Conservation (phyloP, 23 red algal species). For the Gracilaria caudata region DNA sequence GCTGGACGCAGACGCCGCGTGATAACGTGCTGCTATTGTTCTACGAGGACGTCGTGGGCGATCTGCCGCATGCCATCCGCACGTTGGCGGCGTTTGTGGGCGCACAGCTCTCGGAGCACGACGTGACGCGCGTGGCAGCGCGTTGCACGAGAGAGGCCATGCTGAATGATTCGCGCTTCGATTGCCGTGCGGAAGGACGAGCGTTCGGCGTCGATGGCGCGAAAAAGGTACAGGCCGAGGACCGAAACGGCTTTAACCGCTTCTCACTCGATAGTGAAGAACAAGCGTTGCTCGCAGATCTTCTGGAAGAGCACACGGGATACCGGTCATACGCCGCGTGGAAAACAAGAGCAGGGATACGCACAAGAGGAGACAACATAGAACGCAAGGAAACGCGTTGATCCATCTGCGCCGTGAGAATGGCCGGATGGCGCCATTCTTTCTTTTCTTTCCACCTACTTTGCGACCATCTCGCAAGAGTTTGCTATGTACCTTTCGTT, state of each 20-base stretch:
- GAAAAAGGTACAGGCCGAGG: background rate
- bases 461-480: too few species aligned
- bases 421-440: too few species aligned
- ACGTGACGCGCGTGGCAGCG: background rate
- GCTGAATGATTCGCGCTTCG: background rate
- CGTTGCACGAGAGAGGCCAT: slow-evolving; percentile 11
- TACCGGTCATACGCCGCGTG: too few species aligned
- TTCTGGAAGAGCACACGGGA: slow-evolving; percentile 1
- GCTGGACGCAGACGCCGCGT: slow-evolving; percentile 1
- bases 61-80: slow-evolving; percentile 4
- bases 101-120: background rate
- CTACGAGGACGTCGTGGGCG: slow-evolving; percentile 41
- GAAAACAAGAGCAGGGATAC: too few species aligned
- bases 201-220: background rate
- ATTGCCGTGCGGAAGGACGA: background rate
- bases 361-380: too few species aligned
- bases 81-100: background rate
- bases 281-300: slow-evolving; percentile 1
- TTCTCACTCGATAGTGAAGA: background rate
- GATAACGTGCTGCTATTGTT: slow-evolving; percentile 24
- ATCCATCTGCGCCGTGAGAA: too few species aligned
- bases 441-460: too few species aligned
- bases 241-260: slow-evolving; percentile 21
- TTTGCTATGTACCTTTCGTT: too few species aligned
- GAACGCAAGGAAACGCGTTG: too few species aligned